These are phyloP conservation scores for Nematocida displodere DNA, from an alignment of 371 early-diverging fungal species.

Conservation along the genomic window DNA sequence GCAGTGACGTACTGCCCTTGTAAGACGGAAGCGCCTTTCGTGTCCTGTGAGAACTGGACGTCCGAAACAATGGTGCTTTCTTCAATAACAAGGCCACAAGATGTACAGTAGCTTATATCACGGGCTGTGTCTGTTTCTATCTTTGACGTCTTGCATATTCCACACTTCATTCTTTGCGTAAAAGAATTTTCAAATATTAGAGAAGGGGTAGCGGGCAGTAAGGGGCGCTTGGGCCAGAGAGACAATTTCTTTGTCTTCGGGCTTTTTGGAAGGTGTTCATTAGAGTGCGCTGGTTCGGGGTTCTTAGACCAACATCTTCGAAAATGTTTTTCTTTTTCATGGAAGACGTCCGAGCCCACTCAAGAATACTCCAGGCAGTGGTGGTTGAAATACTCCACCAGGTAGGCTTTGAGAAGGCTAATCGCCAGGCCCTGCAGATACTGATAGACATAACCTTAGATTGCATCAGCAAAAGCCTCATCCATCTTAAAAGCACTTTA, in stretches of 20 bases:
- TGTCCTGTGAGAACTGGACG: constrained; percentile 78
- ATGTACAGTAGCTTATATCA: constrained; percentile 62
- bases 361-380: constrained; percentile 23
- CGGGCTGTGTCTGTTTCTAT: constrained; percentile 58
- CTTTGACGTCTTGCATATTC: constrained; percentile 57
- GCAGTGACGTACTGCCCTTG: constrained; percentile 62
- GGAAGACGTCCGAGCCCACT: constrained; percentile 29
- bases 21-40: constrained; percentile 53
- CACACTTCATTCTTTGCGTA: constrained; percentile 53
- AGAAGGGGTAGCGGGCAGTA: background rate
- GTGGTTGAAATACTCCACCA: constrained; percentile 42
- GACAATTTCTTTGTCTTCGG: no score
- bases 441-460: constrained; percentile 2
- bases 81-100: constrained; percentile 74
- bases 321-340: constrained; percentile 38
- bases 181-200: constrained; percentile 22
- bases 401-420: constrained; percentile 44
- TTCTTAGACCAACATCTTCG: background rate
- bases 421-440: constrained; percentile 30
- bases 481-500: background rate
- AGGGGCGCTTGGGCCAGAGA: no score
- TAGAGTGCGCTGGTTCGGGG: background rate
- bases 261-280: background rate
- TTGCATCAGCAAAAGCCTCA: background rate
- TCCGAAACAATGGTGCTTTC: constrained; percentile 86